Conservation (phyloP, 257 asterid genomes). For the Solanum sitiens region DNA sequence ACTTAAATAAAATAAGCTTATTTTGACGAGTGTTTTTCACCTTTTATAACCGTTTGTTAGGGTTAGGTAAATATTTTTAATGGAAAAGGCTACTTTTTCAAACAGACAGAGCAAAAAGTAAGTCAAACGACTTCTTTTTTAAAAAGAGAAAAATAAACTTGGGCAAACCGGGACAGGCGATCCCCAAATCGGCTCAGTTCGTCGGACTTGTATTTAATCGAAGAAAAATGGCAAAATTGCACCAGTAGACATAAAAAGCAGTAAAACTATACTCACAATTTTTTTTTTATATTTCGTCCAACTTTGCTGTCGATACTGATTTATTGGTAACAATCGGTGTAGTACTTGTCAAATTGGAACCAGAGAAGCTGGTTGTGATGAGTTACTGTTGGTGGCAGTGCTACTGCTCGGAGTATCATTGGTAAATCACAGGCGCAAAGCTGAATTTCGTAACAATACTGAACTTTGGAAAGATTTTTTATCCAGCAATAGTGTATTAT, state of each 20-base stretch:
- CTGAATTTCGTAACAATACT: not conserved
- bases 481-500: too few relatives aligned
- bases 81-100: too few relatives aligned
- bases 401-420: too few relatives aligned
- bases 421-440: not conserved
- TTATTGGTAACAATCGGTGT: not conserved
- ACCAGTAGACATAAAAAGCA: not conserved
- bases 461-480: too few relatives aligned
- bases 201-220: not conserved
- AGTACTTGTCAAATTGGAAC: not conserved
- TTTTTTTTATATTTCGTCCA: not conserved
- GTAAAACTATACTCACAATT: not conserved
- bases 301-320: not conserved
- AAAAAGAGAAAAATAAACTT: not conserved
- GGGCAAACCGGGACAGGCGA: not conserved
- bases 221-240: not conserved
- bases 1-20: not conserved
- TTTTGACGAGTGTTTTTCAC: too few relatives aligned
- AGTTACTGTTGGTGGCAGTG: not conserved
- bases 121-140: not conserved
- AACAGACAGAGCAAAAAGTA: not conserved
- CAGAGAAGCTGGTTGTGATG: not conserved
- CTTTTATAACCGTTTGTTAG: too few relatives aligned
- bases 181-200: not conserved
- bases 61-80: too few relatives aligned